phyloP scores from a whole-genome alignment of 768 basidiomycete genomes.

The Tephrocybe sp. region DNA sequence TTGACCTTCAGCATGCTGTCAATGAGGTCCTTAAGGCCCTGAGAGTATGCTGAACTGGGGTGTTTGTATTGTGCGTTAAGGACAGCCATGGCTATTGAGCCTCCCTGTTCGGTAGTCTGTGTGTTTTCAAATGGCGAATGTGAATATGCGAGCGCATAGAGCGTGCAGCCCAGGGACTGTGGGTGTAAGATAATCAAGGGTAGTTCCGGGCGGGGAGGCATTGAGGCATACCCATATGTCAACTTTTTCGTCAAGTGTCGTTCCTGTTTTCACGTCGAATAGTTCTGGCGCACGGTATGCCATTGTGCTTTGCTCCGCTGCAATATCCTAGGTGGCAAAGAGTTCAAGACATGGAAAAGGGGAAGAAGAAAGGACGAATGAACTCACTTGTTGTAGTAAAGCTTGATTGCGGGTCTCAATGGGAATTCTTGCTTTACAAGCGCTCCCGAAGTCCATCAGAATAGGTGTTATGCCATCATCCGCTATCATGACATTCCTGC shows the following conservation, averaged over 20 bases:
- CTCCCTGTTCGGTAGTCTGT: constrained; percentile 91
- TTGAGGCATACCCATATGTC: constrained; percentile 92
- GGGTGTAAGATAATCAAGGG: constrained; percentile 2
- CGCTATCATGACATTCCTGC: constrained; percentile 93
- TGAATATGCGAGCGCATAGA: constrained; percentile 92
- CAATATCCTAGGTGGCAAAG: constrained; percentile 69
- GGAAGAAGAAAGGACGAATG: not conserved
- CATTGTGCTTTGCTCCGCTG: constrained; percentile 98
- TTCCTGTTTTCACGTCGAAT: constrained; percentile 94
- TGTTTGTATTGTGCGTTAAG: constrained; percentile 92
- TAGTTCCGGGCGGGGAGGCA: not conserved
- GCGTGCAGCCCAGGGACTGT: constrained; percentile 92
- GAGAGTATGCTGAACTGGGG: constrained; percentile 82
- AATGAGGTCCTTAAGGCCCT: constrained; percentile 80
- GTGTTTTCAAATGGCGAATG: constrained; percentile 96
- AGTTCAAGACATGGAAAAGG: not conserved
- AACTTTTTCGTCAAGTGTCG: constrained; percentile 87
- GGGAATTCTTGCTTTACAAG: constrained; percentile 79
- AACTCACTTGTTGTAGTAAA: constrained; percentile 76
- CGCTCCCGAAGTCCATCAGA: constrained; percentile 98
- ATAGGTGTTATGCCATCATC: constrained; percentile 88
- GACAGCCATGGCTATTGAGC: constrained; percentile 97
- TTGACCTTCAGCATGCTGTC: constrained; percentile 84
- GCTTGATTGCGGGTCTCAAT: constrained; percentile 87
- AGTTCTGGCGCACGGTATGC: constrained; percentile 97